Evolutionary conservation across 805 yeast species (phyloP).

Genomic region (Ogataea dorogensis): DNA sequence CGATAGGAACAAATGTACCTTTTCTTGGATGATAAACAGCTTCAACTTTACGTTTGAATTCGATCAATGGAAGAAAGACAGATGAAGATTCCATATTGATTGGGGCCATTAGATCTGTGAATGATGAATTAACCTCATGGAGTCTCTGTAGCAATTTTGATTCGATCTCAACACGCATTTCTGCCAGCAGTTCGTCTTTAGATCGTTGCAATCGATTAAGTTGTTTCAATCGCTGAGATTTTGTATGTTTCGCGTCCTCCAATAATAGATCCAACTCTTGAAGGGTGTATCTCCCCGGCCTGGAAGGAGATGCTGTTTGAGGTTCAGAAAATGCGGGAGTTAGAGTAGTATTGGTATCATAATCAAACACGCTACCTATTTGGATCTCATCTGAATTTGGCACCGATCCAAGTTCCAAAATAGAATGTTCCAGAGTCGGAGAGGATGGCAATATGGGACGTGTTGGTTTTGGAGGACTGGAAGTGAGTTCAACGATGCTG

Average conservation of each 20-base stretch:
- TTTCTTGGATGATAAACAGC: constrained; percentile 47
- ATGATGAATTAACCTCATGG: constrained; percentile 25
- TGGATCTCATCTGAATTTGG: constrained; percentile 8
- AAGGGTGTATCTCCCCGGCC: background rate
- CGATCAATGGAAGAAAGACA: constrained; percentile 42
- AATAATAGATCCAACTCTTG: constrained; percentile 24
- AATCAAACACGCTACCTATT: constrained; percentile 10
- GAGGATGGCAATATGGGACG: constrained; percentile 8
- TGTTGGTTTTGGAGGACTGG: constrained; percentile 4
- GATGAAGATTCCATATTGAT: constrained; percentile 22
- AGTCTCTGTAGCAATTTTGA: constrained; percentile 29
- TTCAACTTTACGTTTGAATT: constrained; percentile 50
- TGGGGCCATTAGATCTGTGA: constrained; percentile 15
- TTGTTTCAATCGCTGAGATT: constrained; percentile 23
- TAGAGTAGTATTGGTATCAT: constrained; percentile 14
- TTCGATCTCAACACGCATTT: constrained; percentile 49
- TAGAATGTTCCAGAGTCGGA: constrained; percentile 6
- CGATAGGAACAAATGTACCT: constrained; percentile 57
- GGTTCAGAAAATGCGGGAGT: constrained; percentile 1
- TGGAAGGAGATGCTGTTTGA: background rate
- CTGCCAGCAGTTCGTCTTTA: constrained; percentile 49
- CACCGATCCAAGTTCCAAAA: constrained; percentile 5
- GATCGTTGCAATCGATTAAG: constrained; percentile 40
- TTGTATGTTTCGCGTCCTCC: constrained; percentile 17
- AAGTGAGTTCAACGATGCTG: constrained; percentile 8